Evolutionary conservation across 1,284 basidiomycete species (phyloP).

Genomic region (Earliella scabrosa): DNA sequence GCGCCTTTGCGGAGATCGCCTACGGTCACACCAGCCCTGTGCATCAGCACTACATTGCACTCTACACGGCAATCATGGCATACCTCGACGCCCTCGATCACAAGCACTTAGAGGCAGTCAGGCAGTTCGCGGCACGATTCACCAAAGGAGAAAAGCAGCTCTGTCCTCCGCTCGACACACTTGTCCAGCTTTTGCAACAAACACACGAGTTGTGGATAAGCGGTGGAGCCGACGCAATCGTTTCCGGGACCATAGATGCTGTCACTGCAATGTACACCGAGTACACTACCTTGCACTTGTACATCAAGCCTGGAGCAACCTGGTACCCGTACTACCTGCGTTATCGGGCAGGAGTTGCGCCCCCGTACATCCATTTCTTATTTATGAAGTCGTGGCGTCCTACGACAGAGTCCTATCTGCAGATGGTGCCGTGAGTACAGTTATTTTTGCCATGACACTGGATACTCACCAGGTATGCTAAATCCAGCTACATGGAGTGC

Average conservation of each 20-base stretch:
- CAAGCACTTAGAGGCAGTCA: not conserved
- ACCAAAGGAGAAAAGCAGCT: constrained; percentile 9
- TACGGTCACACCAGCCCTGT: constrained; percentile 2
- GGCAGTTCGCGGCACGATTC: constrained; percentile 6
- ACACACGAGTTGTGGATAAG: constrained; percentile 16
- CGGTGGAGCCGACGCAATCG: constrained; percentile 18
- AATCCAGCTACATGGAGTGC: constrained; percentile 23
- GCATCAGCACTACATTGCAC: constrained; percentile 5
- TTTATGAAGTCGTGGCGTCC: constrained; percentile 16
- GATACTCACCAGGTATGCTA: no score
- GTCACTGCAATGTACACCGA: constrained; percentile 20
- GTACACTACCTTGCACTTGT: constrained; percentile 10
- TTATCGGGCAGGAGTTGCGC: constrained; percentile 15
- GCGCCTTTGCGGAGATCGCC: constrained; percentile 5
- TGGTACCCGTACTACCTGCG: constrained; percentile 21
- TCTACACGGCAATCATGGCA: constrained; percentile 6
- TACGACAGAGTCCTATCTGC: constrained; percentile 17
- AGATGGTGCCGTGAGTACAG: constrained; percentile 18
- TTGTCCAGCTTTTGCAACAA: constrained; percentile 4
- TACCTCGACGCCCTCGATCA: constrained; percentile 8
- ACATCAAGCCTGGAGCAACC: constrained; percentile 12
- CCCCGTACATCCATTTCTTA: constrained; percentile 22
- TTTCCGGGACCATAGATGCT: constrained; percentile 19
- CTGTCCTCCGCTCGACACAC: constrained; percentile 10
- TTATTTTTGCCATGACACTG: not conserved